Evolutionary conservation across 805 yeast genomes (phyloP), one percentile per base, ranked within the genome.

Genomic region (Saturnispora diversa): DNA sequence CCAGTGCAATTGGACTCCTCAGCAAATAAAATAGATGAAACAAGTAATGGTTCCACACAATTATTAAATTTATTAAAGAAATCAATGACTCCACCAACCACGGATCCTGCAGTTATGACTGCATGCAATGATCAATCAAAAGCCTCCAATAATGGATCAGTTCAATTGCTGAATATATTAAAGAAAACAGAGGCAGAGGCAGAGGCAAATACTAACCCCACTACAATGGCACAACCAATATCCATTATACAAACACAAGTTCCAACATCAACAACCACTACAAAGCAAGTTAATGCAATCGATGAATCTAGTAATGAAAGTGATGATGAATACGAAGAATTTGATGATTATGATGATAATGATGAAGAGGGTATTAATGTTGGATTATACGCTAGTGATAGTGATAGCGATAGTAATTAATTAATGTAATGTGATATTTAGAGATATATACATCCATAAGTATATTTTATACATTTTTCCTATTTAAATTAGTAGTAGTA

Each of bases 331-430:
- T 46, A 41, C 25, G 44, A 40, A 22, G 46, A 48, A 15, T 42
- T 44, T 36, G 51, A 50, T 5, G 52, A 47, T 21, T 45, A 46
- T 21, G 52, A 47, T 21, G 45, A 45, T 19, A 38, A 31, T 13
- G 47, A 42, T 4, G 44, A 46, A 17, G 46, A 50, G 16, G 50
- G 50, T 20, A 51, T 33, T 6, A 44, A 46, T 28, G 39, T 42
- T 19, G 47, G 42, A 5, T 38, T 46, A 13, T 43, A 42, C 40
- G 38, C 11, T 20, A 37, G 35, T 30, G 40, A 37, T 24, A 31
- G 35, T 23, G 40, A 37, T 17, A n/a, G n/a, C n/a, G n/a, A n/a
- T n/a, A n/a, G n/a, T 30, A 17, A 25, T 20, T 17, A 7, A 39
- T n/a, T 13, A 19, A 13, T 24, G 37, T 33, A 23, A 15, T 23